Conservation (phyloP, 495 filamentous ascomycete species). For the Penicillium bovifimosum region DNA sequence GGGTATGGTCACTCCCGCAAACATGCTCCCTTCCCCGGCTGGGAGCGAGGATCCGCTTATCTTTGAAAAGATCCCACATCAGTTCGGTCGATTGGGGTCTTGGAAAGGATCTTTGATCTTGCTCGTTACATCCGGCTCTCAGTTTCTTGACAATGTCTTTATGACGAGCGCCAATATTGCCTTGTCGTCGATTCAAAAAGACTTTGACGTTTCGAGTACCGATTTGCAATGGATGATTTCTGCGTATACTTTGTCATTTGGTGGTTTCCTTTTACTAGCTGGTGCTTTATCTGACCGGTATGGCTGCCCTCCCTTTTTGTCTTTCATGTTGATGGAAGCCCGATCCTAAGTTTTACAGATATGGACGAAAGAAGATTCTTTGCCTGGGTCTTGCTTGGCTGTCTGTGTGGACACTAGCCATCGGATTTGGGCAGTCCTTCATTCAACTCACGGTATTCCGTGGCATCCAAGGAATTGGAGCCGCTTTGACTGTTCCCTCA, state of each 20-base stretch:
- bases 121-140: constrained; percentile 34
- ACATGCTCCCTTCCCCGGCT: constrained; percentile 13
- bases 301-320: neutral
- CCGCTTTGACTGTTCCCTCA: constrained; percentile 33
- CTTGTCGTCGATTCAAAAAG: constrained; percentile 32
- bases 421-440: constrained; percentile 34
- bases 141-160: constrained; percentile 37
- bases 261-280: constrained; percentile 31
- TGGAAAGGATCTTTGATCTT: constrained; percentile 33
- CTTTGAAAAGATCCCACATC: constrained; percentile 22
- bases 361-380: constrained; percentile 32
- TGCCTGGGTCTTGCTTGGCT: constrained; percentile 32
- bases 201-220: constrained; percentile 30
- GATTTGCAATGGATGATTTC: constrained; percentile 39
- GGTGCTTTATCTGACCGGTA: constrained; percentile 35
- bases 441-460: constrained; percentile 34
- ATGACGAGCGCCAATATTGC: constrained; percentile 38
- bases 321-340: too few species aligned
- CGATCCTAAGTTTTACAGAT: constrained; percentile 16
- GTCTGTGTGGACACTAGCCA: constrained; percentile 32
- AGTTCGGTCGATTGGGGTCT: constrained; percentile 26
- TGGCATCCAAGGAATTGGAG: constrained; percentile 34
- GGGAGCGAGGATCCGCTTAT: constrained; percentile 16
- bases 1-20: constrained; percentile 1
- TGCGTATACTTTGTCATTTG: constrained; percentile 35